A percentile compares a stretch with the other conserved stretches of the same genome.
Evolutionary conservation across 2,329 filamentous ascomycete species (phyloP).

Genomic region (Sporothrix humicola): DNA sequence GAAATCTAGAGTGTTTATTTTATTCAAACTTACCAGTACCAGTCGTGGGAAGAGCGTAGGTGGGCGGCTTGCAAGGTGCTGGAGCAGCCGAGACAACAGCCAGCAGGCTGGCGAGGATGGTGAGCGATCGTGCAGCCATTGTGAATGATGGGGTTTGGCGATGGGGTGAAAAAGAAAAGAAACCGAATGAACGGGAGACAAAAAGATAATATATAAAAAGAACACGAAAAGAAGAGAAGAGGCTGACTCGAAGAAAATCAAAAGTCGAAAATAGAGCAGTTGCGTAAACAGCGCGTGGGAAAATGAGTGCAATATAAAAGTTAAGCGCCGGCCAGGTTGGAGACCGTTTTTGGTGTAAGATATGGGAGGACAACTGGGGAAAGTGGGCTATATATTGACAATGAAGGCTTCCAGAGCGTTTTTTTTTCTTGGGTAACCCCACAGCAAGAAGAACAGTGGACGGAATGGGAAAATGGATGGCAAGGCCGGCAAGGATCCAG

Average conservation of each 20-base stretch:
- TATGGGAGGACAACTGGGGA: constrained; percentile 24
- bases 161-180: constrained; percentile 5
- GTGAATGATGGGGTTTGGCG: constrained; percentile 22
- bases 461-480: constrained; percentile 12
- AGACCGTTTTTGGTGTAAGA: constrained; percentile 28
- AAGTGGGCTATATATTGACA: constrained; percentile 24
- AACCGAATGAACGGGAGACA: background rate
- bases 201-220: constrained; percentile 24
- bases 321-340: constrained; percentile 33
- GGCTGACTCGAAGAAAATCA: background rate
- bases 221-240: background rate
- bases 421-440: constrained; percentile 29
- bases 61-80: constrained; percentile 36
- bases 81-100: constrained; percentile 36
- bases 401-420: constrained; percentile 29
- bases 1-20: no score
- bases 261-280: background rate
- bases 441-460: constrained; percentile 10
- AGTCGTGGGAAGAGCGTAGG: constrained; percentile 39
- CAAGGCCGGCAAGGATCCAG: constrained; percentile 25
- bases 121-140: constrained; percentile 32
- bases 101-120: constrained; percentile 35
- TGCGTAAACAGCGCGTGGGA: constrained; percentile 26
- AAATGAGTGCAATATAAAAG: constrained; percentile 33
- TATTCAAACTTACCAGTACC: constrained; percentile 47